phyloP scores from a whole-genome alignment of 495 filamentous ascomycete species.

The Venustampulla echinocandica region DNA sequence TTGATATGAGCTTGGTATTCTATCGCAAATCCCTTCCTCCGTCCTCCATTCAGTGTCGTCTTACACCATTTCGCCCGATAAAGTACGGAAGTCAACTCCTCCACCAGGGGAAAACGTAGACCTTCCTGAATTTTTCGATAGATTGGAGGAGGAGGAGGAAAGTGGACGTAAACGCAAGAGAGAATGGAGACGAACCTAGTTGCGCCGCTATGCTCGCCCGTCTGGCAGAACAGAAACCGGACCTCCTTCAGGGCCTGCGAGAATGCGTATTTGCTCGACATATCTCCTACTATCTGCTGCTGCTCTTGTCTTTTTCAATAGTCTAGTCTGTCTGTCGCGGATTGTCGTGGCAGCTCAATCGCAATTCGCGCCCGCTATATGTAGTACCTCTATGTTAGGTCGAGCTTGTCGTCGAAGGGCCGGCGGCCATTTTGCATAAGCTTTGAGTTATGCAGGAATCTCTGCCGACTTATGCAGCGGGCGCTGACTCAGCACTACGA shows the following conservation, averaged over 20 bases:
- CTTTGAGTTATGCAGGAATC: too few species aligned
- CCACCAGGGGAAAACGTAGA: too few species aligned
- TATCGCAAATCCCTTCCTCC: background rate
- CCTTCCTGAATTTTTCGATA: background rate
- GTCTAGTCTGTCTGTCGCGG: too few species aligned
- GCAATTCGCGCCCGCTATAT: background rate
- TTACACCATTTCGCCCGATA: background rate
- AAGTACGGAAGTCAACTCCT: too few species aligned
- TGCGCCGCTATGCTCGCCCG: conserved; percentile 75
- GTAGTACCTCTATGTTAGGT: too few species aligned
- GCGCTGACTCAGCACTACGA: too few species aligned
- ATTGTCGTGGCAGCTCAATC: background rate
- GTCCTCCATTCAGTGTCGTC: background rate
- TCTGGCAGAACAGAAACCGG: conserved; percentile 94
- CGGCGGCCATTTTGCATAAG: too few species aligned
- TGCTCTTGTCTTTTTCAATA: conserved; percentile 2
- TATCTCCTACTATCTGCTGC: conserved; percentile 31
- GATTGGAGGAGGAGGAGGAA: background rate
- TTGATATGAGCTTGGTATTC: background rate
- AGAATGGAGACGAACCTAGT: conserved; percentile 69
- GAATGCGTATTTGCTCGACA: conserved; percentile 93
- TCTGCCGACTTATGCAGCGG: too few species aligned
- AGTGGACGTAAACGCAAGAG: background rate
- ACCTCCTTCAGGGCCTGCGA: conserved; percentile 83
- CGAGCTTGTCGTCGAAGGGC: too few species aligned